Conservation (phyloP, 179 eudicot genomes). For the Nepenthes alata region DNA sequence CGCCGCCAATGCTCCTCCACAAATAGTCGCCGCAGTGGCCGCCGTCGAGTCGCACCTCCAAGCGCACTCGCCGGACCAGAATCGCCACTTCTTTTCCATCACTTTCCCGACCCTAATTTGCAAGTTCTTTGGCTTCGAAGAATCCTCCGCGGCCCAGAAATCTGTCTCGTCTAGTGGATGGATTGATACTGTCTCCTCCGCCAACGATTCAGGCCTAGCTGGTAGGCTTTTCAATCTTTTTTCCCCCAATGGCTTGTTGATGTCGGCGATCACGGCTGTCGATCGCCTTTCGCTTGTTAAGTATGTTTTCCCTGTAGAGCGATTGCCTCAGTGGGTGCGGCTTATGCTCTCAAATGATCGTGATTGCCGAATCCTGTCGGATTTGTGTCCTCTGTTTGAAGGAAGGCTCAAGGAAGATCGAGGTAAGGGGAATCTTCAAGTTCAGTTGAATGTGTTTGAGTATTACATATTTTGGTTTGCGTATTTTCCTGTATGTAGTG, state of each 20-base stretch:
- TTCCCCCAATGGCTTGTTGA: conserved; percentile 52
- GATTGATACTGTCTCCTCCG: conserved; percentile 37
- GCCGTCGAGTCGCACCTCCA: conserved; percentile 48
- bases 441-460: conserved; percentile 83
- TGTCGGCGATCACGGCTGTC: conserved; percentile 51
- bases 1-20: conserved; percentile 41
- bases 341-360: conserved; percentile 40
- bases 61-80: conserved; percentile 51
- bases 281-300: conserved; percentile 66
- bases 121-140: conserved; percentile 66
- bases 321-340: conserved; percentile 80
- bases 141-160: conserved; percentile 19
- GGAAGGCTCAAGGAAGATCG: conserved; percentile 47
- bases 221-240: conserved; percentile 41
- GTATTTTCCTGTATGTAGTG: conserved; percentile 76
- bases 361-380: conserved; percentile 34
- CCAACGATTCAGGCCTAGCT: conserved; percentile 30
- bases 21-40: conserved; percentile 42
- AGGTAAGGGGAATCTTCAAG: conserved; percentile 38
- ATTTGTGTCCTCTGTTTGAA: conserved; percentile 57
- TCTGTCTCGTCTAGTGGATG: conserved; percentile 31
- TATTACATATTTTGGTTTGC: conserved; percentile 89
- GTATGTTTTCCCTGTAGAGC: conserved; percentile 65
- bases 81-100: conserved; percentile 65
- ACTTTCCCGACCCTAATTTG: conserved; percentile 64